Evolutionary conservation across 768 basidiomycete genomes (phyloP), one percentile per base, ranked within the genome.

Genomic region (Pleurotus pulmonarius): DNA sequence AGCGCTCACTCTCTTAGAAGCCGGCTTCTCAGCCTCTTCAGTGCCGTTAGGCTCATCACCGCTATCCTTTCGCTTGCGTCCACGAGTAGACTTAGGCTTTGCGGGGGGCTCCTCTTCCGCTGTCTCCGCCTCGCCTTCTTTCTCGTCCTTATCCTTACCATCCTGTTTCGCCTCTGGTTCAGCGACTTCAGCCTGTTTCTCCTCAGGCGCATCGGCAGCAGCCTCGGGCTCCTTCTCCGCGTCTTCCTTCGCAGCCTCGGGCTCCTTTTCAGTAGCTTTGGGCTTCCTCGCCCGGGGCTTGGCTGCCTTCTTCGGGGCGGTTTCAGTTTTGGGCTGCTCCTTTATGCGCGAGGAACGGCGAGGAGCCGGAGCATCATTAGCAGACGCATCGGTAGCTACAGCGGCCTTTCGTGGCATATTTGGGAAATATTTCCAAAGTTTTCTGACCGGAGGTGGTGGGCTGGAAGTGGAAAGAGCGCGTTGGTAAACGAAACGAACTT

Each of bases 271-370:
- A 45, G 75, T 70, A 29, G 76, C 70, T 55, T 75, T 75, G 51
- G 65, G 79, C 54, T 83, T 82, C 69, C 81, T 82, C 41, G 75
- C 70, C 62, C 84, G 77, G 46, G 87, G 84, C 72, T 88, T 89
- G 5, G 83, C 75, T 45, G 81, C 71, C 68, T 85, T 88, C 80
- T 86, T 88, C 13, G 69, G 72, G 38, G 68, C 66, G 5, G 73
- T 69, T 40, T 68, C 84, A 1, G 72, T 66, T 68, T 85, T 87
- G 54, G 85, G 86, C 58, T 81, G 78, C 24, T 85, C 86, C 69
- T 89, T 89, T 73, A 90, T 88, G 64, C 88, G 85, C 29, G 80
- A 71, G 6, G 87, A 89, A 71, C 88, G 88, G 69, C 88, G 87
- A 38, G 87, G 87, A 65, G 75, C 77, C 4, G 70, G 57, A 8